Evolutionary conservation across 2,329 filamentous ascomycete species (phyloP), one percentile per base, ranked within the genome.

Genomic region (Ascocoryne sarcoides): DNA sequence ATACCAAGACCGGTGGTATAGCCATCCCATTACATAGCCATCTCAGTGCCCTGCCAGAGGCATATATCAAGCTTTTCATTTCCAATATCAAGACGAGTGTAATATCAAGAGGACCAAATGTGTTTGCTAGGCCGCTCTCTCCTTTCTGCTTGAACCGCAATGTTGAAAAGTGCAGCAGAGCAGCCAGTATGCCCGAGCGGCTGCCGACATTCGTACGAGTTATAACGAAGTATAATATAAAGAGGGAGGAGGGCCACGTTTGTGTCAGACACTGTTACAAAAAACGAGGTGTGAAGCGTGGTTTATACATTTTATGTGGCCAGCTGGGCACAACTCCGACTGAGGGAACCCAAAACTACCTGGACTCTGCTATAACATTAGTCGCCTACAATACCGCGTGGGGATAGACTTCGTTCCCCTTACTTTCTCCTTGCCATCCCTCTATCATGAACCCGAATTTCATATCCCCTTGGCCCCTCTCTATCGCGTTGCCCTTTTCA

Each of bases 371-470:
- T 36, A 37, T 7, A 17, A 19, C 32, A 40, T 46, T 37, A 53
- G 47, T 43, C 40, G 42, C 42, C 44, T 51, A 53, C 30, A 47
- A 43, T 18, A 51, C 40, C 32, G 46, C 42, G 26, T 36, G 37
- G 18, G 42, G 38, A 32, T 45, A 36, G 26, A 48, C 41, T 47
- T 49, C 43, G 35, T 51, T 53, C 18, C 45, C 44, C 47, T 56
- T 50, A 49, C 49, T 48, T 46, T 53, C 45, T 37, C 47, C 48
- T 40, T 59, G 46, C 58, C 58, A 61, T 5, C 67, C 72, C 5
- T 76, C 67, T 45, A 82, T 71, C 43, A 65, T 62, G 51, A 79
- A 82, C 32, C 62, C 64, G 50, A 76, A 71, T 18, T 65, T 67
- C 45, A 72, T 58, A 43, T 82, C 77, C 2, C 71, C 75, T 42